phyloP scores from a whole-genome alignment of 2,329 filamentous ascomycete species.

The Talaromyces marneffei region DNA sequence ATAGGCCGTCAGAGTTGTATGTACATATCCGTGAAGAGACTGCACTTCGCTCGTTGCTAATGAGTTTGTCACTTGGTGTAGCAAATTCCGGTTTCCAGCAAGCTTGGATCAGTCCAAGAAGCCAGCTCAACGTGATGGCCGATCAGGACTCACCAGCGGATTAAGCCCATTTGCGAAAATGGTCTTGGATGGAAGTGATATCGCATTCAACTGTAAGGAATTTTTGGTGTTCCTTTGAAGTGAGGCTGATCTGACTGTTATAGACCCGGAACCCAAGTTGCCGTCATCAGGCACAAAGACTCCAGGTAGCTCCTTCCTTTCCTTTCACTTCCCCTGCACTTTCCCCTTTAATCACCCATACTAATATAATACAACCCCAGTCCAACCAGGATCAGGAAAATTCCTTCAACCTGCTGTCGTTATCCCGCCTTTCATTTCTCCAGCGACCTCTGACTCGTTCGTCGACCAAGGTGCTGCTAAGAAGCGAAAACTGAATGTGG shows the following conservation, averaged over 20 bases:
- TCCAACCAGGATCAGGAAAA: slow-evolving; percentile 6
- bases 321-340: background rate
- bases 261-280: slow-evolving; percentile 27
- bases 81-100: slow-evolving; percentile 40
- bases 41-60: background rate
- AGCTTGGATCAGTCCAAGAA: slow-evolving; percentile 19
- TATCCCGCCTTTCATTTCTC: slow-evolving; percentile 42
- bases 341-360: background rate
- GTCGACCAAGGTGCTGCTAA: slow-evolving; percentile 30
- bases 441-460: slow-evolving; percentile 36
- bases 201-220: slow-evolving; percentile 40
- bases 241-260: background rate
- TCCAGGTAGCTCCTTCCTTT: slow-evolving; percentile 15
- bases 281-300: slow-evolving; percentile 16
- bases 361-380: slow-evolving; percentile 21
- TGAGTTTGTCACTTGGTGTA: slow-evolving; percentile 17
- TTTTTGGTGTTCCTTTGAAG: background rate
- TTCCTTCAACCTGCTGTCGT: slow-evolving; percentile 41
- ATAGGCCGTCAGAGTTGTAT: slow-evolving; percentile 50
- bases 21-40: slow-evolving; percentile 13
- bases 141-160: slow-evolving; percentile 21
- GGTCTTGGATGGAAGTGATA: slow-evolving; percentile 45
- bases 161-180: slow-evolving; percentile 52
- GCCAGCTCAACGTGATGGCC: slow-evolving; percentile 18
- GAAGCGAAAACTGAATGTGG: slow-evolving; percentile 49